Conservation (phyloP, 257 asterid genomes). For the Nicotiana undulata region DNA sequence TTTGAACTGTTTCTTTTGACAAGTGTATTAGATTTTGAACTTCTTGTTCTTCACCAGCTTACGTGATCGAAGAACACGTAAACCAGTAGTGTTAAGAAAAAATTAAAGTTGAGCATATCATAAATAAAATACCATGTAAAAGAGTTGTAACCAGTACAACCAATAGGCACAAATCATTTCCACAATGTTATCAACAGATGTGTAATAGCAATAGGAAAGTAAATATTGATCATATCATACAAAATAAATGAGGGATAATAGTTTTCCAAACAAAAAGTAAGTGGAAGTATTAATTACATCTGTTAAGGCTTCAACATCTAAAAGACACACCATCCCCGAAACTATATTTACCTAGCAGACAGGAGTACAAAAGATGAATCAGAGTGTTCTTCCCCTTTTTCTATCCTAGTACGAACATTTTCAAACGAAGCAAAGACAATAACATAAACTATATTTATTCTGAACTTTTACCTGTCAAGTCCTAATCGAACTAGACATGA, state of each 20-base stretch:
- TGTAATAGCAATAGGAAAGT: neutral
- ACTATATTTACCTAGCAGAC: neutral
- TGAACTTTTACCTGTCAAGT: slow-evolving; percentile 56
- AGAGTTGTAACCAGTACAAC: neutral
- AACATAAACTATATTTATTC: slow-evolving; percentile 1
- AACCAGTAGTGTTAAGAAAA: neutral
- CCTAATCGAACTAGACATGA: slow-evolving; percentile 94
- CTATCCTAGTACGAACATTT: neutral
- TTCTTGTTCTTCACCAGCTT: slow-evolving; percentile 1
- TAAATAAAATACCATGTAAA: neutral
- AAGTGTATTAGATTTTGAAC: neutral
- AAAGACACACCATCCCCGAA: neutral
- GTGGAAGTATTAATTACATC: neutral
- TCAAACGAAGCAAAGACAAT: neutral
- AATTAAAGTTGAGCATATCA: neutral
- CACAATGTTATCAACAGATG: neutral
- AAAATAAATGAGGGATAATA: neutral
- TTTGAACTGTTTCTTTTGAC: neutral
- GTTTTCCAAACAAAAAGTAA: neutral
- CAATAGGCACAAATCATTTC: neutral
- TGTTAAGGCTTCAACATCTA: neutral
- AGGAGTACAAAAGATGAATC: neutral
- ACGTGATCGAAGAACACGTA: neutral
- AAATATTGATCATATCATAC: neutral
- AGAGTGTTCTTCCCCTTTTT: neutral